Percentiles rank a stretch among this genome's conserved stretches.
These are phyloP conservation scores for Spizellomyces sp. DNA, from an alignment of 192 early-diverging fungal genomes.

Conservation along the genomic window DNA sequence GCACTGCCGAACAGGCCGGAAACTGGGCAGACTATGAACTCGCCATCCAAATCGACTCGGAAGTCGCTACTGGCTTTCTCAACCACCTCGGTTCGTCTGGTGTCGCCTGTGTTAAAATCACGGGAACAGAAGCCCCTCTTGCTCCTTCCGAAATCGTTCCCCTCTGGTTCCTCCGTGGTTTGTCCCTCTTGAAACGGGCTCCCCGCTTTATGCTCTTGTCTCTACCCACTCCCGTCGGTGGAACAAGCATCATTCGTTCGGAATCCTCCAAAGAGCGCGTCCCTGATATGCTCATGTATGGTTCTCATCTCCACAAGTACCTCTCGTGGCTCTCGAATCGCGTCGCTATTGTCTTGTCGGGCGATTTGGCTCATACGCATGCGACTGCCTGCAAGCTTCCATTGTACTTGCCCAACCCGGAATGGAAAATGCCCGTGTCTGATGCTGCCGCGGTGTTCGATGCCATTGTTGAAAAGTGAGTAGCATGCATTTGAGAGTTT, in stretches of 20 bases:
- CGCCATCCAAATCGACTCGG: constrained; percentile 24
- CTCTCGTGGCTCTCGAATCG: constrained; percentile 12
- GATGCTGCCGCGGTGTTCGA: constrained; percentile 35
- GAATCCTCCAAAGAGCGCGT: constrained; percentile 24
- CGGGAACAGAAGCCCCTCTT: constrained; percentile 28
- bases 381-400: constrained; percentile 19
- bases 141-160: constrained; percentile 26
- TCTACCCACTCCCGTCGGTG: constrained; percentile 28
- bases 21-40: constrained; percentile 15
- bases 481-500: background rate
- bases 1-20: constrained; percentile 2
- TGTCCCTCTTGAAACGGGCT: constrained; percentile 7
- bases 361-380: constrained; percentile 29
- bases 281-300: constrained; percentile 20
- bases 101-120: constrained; percentile 31
- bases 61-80: constrained; percentile 22
- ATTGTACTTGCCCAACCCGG: constrained; percentile 22
- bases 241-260: constrained; percentile 15
- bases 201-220: constrained; percentile 22
- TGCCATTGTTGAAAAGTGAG: constrained; percentile 31
- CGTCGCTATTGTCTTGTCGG: constrained; percentile 15
- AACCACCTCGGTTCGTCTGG: constrained; percentile 26
- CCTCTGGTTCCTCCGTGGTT: constrained; percentile 26
- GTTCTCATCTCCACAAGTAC: constrained; percentile 24
- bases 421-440: constrained; percentile 28